These are phyloP conservation scores for Nigrograna mackinnonii DNA, from an alignment of 2,329 filamentous ascomycete species.

Conservation along the genomic window DNA sequence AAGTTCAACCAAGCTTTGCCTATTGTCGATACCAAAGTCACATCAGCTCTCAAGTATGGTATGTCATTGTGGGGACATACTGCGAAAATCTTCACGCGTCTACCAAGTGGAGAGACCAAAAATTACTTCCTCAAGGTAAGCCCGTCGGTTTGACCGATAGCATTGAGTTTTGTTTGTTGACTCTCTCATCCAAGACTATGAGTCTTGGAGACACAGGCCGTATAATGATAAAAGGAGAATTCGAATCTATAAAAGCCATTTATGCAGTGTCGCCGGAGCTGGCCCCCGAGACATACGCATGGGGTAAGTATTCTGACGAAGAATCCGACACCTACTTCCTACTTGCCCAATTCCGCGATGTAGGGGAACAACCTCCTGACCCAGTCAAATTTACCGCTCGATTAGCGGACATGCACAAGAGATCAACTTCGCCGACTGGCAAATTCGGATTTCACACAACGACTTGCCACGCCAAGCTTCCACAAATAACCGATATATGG, in stretches of 20 bases:
- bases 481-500: slow-evolving; percentile 6
- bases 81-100: neutral
- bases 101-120: neutral
- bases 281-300: slow-evolving; percentile 12
- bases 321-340: slow-evolving; percentile 40
- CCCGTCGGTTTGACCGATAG: too few relatives aligned
- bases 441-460: slow-evolving; percentile 6
- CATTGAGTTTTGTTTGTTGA: too few relatives aligned
- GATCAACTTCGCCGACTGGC: neutral
- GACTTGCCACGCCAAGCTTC: slow-evolving; percentile 6
- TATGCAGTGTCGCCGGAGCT: slow-evolving; percentile 11
- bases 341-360: slow-evolving; percentile 26
- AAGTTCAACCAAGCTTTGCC: slow-evolving; percentile 1
- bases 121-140: slow-evolving; percentile 3
- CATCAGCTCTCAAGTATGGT: neutral
- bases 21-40: slow-evolving; percentile 1
- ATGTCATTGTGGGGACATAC: neutral
- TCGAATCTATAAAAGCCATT: slow-evolving; percentile 19
- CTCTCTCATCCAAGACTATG: neutral
- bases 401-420: slow-evolving; percentile 2
- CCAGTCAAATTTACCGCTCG: slow-evolving; percentile 15
- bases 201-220: neutral
- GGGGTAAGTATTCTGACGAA: slow-evolving; percentile 8
- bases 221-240: slow-evolving; percentile 22
- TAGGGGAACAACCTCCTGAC: slow-evolving; percentile 23